Percentiles rank a stretch among this genome's conserved stretches.
These are phyloP conservation scores for Osmanthus fragrans DNA, from an alignment of 257 asterid genomes.

Conservation along the genomic window DNA sequence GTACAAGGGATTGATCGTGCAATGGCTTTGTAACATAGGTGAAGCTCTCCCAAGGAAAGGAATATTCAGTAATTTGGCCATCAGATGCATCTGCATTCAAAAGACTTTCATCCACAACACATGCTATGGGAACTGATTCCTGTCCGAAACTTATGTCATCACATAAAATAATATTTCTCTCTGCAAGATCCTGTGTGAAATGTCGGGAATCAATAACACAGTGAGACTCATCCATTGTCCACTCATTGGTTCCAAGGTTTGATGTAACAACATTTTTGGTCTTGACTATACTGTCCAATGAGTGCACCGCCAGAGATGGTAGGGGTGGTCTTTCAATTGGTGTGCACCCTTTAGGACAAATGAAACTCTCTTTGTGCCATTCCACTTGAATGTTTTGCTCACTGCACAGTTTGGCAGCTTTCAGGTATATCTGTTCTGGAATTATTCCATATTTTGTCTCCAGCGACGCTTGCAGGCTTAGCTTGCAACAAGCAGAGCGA, in stretches of 20 bases:
- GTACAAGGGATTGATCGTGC: slow-evolving; percentile 60
- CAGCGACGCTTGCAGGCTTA: slow-evolving; percentile 59
- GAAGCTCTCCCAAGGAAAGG: slow-evolving; percentile 97
- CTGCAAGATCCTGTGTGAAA: slow-evolving; percentile 77
- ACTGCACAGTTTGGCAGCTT: slow-evolving; percentile 92
- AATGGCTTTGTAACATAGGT: slow-evolving; percentile 73
- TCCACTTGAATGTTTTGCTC: slow-evolving; percentile 74
- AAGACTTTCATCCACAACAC: slow-evolving; percentile 91
- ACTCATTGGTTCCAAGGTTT: slow-evolving; percentile 48
- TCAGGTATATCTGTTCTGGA: slow-evolving; percentile 74
- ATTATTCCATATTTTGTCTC: slow-evolving; percentile 65
- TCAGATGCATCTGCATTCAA: slow-evolving; percentile 84
- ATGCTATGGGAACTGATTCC: slow-evolving; percentile 83
- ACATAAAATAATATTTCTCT: slow-evolving; percentile 71
- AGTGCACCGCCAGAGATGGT: slow-evolving; percentile 47
- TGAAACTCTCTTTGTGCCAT: slow-evolving; percentile 81
- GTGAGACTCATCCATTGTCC: slow-evolving; percentile 88
- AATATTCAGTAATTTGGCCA: slow-evolving; percentile 58
- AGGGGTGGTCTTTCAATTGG: slow-evolving; percentile 33
- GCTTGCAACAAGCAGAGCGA: slow-evolving; percentile 79
- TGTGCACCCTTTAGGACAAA: slow-evolving; percentile 81
- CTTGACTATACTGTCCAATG: slow-evolving; percentile 35
- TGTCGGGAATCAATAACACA: slow-evolving; percentile 83
- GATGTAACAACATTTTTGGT: slow-evolving; percentile 36
- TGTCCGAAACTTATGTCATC: slow-evolving; percentile 93